A percentile compares a stretch with the other conserved stretches of the same genome.
Evolutionary conservation across 306 rosid species (phyloP).

Genomic region (Fagus crenata): DNA sequence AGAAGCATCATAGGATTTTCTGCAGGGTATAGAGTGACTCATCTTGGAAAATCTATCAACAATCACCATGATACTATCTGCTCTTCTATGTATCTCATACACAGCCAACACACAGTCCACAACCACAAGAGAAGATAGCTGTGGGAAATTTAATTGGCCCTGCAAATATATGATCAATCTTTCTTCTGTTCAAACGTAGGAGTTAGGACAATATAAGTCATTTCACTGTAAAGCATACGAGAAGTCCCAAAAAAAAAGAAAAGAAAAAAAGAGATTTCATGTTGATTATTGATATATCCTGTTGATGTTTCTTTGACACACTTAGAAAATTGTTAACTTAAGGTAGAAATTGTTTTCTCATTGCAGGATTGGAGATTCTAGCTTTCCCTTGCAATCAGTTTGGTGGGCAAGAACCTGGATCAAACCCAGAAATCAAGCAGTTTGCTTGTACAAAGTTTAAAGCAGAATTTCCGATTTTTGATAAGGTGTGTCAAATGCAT

Average conservation of each 20-base stretch:
- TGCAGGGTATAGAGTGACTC: too few relatives aligned
- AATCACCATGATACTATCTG: too few relatives aligned
- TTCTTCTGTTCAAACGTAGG: neutral
- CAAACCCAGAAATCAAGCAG: constrained; percentile 89
- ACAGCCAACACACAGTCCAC: neutral
- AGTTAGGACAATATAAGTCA: neutral
- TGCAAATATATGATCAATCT: neutral
- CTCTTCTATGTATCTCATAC: neutral
- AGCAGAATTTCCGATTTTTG: constrained; percentile 94
- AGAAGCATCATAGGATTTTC: too few relatives aligned
- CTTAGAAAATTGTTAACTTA: constrained; percentile 9
- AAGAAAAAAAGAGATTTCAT: neutral
- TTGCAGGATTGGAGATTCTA: constrained; percentile 84
- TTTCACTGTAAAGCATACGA: neutral
- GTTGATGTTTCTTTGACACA: neutral
- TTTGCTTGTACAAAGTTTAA: constrained; percentile 91
- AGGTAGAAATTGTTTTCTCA: constrained; percentile 20
- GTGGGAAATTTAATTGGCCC: neutral
- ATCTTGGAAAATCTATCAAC: too few relatives aligned
- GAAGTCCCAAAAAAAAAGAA: neutral
- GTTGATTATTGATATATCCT: neutral
- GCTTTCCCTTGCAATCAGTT: constrained; percentile 99
- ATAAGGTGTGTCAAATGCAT: constrained; percentile 59
- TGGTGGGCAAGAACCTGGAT: constrained; percentile 96
- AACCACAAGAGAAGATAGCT: neutral